Evolutionary conservation across 345 rosid species (phyloP).

Genomic region (Salix brachista): DNA sequence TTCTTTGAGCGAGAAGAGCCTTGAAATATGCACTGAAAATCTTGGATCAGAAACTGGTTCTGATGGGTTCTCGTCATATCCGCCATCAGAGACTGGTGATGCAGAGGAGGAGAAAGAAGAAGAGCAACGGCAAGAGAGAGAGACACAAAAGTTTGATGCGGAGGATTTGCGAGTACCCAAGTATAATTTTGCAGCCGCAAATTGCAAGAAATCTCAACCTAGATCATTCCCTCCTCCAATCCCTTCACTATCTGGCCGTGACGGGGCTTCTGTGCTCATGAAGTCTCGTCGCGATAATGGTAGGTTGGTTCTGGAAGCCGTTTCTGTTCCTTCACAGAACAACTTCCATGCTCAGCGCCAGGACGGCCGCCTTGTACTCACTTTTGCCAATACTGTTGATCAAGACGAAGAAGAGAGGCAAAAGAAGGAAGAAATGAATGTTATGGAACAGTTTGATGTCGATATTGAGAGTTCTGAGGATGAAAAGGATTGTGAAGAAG

Average conservation of each 20-base stretch:
- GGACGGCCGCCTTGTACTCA: constrained; percentile 83
- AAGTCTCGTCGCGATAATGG: constrained; percentile 79
- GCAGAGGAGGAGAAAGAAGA: constrained; percentile 40
- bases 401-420: constrained; percentile 14
- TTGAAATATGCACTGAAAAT: constrained; percentile 87
- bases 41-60: constrained; percentile 99
- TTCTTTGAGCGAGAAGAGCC: constrained; percentile 71
- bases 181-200: constrained; percentile 10
- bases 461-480: constrained; percentile 2
- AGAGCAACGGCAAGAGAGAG: constrained; percentile 9
- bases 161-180: constrained; percentile 21
- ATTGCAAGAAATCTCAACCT: constrained; percentile 24
- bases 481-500: constrained; percentile 16
- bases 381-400: constrained; percentile 30
- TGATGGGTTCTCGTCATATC: constrained; percentile 63
- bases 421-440: background rate
- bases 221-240: constrained; percentile 79
- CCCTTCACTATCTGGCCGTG: constrained; percentile 48
- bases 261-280: constrained; percentile 58
- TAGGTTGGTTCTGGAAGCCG: constrained; percentile 81
- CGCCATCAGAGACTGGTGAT: constrained; percentile 54
- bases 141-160: constrained; percentile 10
- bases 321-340: constrained; percentile 62
- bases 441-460: constrained; percentile 11
- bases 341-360: constrained; percentile 75